Conservation (phyloP, 2,329 filamentous ascomycete genomes). For the Colletotrichum echinochloae region DNA sequence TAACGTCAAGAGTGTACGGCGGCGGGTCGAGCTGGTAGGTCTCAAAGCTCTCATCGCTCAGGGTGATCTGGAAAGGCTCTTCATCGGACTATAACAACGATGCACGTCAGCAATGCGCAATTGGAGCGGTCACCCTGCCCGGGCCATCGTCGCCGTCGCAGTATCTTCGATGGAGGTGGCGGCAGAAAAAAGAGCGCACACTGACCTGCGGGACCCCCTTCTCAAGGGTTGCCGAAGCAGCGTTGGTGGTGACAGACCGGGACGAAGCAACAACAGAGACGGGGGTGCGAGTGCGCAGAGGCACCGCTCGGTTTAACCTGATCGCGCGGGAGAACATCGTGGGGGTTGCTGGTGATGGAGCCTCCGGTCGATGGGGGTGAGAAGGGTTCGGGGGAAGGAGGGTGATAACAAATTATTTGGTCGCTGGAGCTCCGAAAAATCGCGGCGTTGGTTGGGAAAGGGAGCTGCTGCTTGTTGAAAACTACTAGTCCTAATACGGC, state of each 20-base stretch:
- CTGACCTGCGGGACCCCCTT: constrained; percentile 71
- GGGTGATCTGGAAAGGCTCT: constrained; percentile 89
- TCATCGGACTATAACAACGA: constrained; percentile 79
- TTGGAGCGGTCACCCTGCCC: neutral
- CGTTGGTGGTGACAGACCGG: constrained; percentile 93
- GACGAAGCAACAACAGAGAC: constrained; percentile 62
- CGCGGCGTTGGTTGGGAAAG: constrained; percentile 54
- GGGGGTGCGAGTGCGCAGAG: constrained; percentile 64
- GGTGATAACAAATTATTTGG: constrained; percentile 48
- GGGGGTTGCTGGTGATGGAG: constrained; percentile 45
- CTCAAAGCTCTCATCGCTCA: constrained; percentile 99
- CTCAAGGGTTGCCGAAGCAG: constrained; percentile 90
- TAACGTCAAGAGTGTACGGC: constrained; percentile 89
- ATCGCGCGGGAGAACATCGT: constrained; percentile 80
- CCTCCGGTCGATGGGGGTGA: constrained; percentile 50
- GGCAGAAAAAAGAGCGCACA: constrained; percentile 40
- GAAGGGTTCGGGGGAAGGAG: constrained; percentile 46
- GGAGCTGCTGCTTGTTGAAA: constrained; percentile 52
- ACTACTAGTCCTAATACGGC: constrained; percentile 46
- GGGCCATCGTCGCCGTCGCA: neutral
- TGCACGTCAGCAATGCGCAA: constrained; percentile 24
- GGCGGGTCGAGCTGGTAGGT: constrained; percentile 99
- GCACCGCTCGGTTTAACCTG: constrained; percentile 70
- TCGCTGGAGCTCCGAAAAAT: constrained; percentile 57
- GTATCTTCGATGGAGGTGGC: constrained; percentile 4